phyloP scores from a whole-genome alignment of 345 rosid genomes.

The Corchorus capsularis region DNA sequence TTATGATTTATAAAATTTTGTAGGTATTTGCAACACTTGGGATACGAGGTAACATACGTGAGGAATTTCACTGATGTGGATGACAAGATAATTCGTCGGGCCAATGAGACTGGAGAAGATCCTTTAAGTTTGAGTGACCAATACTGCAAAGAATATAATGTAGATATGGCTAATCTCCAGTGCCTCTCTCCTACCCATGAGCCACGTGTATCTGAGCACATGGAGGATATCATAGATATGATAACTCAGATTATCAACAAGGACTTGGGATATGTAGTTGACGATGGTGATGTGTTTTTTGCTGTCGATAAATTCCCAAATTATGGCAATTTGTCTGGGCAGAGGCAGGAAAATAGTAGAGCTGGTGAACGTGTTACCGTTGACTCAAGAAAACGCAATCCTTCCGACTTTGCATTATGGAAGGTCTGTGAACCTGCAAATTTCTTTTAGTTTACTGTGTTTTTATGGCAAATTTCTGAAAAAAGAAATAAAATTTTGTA shows the following conservation, averaged over 20 bases:
- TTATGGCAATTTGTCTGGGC: conserved; percentile 79
- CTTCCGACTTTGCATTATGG: conserved; percentile 93
- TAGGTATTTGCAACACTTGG: conserved; percentile 70
- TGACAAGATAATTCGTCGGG: conserved; percentile 87
- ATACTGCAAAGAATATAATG: conserved; percentile 73
- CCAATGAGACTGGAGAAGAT: conserved; percentile 60
- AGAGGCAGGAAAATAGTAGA: conserved; percentile 65
- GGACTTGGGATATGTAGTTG: conserved; percentile 67
- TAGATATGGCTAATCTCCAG: conserved; percentile 73
- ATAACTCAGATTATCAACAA: conserved; percentile 75
- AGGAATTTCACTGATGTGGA: conserved; percentile 93
- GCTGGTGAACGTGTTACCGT: conserved; percentile 89
- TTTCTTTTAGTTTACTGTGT: no score
- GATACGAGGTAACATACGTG: conserved; percentile 73
- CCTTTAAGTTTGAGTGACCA: conserved; percentile 61
- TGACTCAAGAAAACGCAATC: conserved; percentile 79
- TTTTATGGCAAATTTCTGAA: no score
- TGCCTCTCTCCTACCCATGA: conserved; percentile 81
- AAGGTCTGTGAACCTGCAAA: conserved; percentile 51
- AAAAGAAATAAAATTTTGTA: no score
- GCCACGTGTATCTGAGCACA: conserved; percentile 78
- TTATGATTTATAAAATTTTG: conserved; percentile 18
- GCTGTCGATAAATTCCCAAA: conserved; percentile 70
- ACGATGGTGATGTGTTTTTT: conserved; percentile 84
- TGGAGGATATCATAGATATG: conserved; percentile 76